Percentiles rank a stretch among this genome's conserved stretches.
phyloP scores from a whole-genome alignment of 1,139 yeast species.

The Lodderomyces theae region DNA sequence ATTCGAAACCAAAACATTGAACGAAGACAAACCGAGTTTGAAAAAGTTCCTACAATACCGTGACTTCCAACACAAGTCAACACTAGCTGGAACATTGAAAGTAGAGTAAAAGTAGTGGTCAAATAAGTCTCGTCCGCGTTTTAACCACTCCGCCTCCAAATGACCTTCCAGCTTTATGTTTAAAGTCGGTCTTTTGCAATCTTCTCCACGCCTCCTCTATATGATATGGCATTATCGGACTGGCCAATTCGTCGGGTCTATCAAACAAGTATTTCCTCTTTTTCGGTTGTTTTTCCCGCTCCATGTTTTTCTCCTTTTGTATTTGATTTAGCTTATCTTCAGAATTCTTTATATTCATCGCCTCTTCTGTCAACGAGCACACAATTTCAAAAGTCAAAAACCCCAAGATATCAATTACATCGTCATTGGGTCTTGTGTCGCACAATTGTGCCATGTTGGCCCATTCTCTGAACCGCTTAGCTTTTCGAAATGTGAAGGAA shows the following conservation, averaged over 20 bases:
- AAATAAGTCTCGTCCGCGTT: conserved; percentile 42
- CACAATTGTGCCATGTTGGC: conserved; percentile 82
- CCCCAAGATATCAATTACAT: conserved; percentile 92
- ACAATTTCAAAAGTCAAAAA: conserved; percentile 95
- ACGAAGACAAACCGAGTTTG: conserved; percentile 21
- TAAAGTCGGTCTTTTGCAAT: conserved; percentile 60
- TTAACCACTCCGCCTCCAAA: conserved; percentile 70
- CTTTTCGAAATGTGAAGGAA: conserved; percentile 89
- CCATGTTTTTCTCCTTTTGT: conserved; percentile 22
- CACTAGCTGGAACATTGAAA: not conserved
- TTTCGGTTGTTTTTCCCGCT: conserved; percentile 24
- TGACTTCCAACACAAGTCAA: conserved; percentile 29
- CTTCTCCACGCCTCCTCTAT: conserved; percentile 91
- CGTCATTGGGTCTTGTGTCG: conserved; percentile 92
- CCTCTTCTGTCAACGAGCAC: conserved; percentile 90
- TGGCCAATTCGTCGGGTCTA: conserved; percentile 84
- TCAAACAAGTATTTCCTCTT: conserved; percentile 72
- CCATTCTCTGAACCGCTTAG: conserved; percentile 94
- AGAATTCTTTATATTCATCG: conserved; percentile 71
- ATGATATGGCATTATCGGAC: conserved; percentile 80
- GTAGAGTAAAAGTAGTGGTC: conserved; percentile 5
- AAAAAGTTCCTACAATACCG: conserved; percentile 35
- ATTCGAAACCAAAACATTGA: conserved; percentile 21
- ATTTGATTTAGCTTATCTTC: conserved; percentile 52
- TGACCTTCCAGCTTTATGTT: conserved; percentile 64